phyloP scores from a whole-genome alignment of 192 early-diverging fungal genomes.

The Kappamyces sp. region DNA sequence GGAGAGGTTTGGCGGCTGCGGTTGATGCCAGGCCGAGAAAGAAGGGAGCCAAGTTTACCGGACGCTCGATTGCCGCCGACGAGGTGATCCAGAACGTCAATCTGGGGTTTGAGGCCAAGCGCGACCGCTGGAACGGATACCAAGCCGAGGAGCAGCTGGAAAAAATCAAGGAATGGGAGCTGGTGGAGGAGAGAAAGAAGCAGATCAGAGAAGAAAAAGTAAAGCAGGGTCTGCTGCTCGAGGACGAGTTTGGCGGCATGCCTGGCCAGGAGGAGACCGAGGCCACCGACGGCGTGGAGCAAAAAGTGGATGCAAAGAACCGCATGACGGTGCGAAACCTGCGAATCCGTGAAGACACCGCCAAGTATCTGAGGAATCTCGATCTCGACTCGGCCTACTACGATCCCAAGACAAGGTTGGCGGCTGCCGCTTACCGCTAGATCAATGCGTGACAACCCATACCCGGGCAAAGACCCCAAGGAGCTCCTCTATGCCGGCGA shows the following conservation, averaged over 20 bases:
- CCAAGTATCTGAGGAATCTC: conserved; percentile 96
- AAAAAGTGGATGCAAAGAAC: conserved; percentile 81
- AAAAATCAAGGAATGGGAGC: conserved; percentile 84
- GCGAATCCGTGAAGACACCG: conserved; percentile 98
- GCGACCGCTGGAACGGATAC: conserved; percentile 98
- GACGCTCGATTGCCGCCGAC: conserved; percentile 74
- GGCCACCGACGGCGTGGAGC: conserved; percentile 75
- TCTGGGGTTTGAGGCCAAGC: conserved; percentile 89
- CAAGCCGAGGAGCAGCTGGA: conserved; percentile 79
- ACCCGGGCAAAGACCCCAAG: conserved; percentile 56
- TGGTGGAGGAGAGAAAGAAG: conserved; percentile 79
- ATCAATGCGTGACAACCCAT: conserved; percentile 97
- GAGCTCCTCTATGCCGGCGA: conserved; percentile 72
- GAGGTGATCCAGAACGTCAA: conserved; percentile 72
- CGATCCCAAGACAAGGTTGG: conserved; percentile 81
- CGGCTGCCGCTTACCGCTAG: conserved; percentile 24
- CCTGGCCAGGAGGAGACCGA: conserved; percentile 29
- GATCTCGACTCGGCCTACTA: conserved; percentile 94
- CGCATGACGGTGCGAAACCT: conserved; percentile 93
- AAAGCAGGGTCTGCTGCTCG: conserved; percentile 27
- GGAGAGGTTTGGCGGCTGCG: conserved; percentile 77
- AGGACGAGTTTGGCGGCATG: conserved; percentile 1
- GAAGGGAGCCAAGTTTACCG: conserved; percentile 83
- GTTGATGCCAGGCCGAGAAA: conserved; percentile 64
- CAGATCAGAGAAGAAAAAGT: conserved; percentile 66